A percentile compares a stretch with the other conserved stretches of the same genome.
These are phyloP conservation scores for Corrigiola litoralis DNA, from an alignment of 179 eudicot species.

Conservation along the genomic window DNA sequence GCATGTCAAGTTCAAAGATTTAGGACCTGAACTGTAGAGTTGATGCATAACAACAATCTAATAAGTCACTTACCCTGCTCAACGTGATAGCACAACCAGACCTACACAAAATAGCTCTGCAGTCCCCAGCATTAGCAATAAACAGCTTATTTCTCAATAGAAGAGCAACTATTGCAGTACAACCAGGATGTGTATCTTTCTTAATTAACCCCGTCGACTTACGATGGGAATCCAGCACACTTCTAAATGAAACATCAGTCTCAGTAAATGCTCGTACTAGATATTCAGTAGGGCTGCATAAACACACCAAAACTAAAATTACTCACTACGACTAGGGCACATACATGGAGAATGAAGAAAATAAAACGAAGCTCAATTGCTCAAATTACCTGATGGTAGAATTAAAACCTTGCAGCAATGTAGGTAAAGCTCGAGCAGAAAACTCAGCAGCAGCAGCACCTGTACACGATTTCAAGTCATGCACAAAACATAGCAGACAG, in stretches of 20 bases:
- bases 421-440: constrained; percentile 81
- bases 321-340: not conserved
- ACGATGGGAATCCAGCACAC: constrained; percentile 46
- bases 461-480: constrained; percentile 30
- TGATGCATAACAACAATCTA: not conserved
- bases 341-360: not conserved
- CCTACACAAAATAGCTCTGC: constrained; percentile 85
- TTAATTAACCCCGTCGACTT: constrained; percentile 49
- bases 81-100: constrained; percentile 54
- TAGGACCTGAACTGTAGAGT: not conserved
- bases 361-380: not conserved
- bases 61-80: constrained; percentile 60
- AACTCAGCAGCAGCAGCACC: constrained; percentile 98
- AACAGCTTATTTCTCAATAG: constrained; percentile 60
- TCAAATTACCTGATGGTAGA: constrained; percentile 44
- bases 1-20: constrained; percentile 14
- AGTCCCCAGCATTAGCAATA: constrained; percentile 95
- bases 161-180: constrained; percentile 85
- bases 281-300: constrained; percentile 65
- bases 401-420: constrained; percentile 41
- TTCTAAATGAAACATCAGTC: constrained; percentile 78
- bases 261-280: constrained; percentile 60
- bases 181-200: constrained; percentile 94
- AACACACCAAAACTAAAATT: not conserved
- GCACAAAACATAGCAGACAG: constrained; percentile 6